These are phyloP conservation scores for Pythium graminicola DNA, from an alignment of 352 stramenopile genomes.

Conservation along the genomic window DNA sequence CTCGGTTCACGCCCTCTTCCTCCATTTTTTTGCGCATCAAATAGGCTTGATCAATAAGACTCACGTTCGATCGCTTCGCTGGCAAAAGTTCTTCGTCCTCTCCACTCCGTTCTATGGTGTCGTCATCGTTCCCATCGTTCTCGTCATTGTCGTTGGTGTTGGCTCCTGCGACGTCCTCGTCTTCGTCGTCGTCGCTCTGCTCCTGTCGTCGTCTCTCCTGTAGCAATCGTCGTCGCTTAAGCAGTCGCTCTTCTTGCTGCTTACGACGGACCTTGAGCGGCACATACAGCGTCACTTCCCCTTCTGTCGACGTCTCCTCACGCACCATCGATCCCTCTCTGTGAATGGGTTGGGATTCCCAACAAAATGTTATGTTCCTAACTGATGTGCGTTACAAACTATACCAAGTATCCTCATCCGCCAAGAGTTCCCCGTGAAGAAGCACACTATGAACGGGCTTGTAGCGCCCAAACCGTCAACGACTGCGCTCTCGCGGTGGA, in stretches of 20 bases:
- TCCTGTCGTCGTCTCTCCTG: constrained; percentile 50
- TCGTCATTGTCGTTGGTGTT: constrained; percentile 1
- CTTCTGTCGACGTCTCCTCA: background rate
- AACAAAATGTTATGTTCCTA: no score
- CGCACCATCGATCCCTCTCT: background rate
- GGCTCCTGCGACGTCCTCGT: constrained; percentile 2
- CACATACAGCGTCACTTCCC: constrained; percentile 68
- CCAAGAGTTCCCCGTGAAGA: no score
- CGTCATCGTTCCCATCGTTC: constrained; percentile 4
- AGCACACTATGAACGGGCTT: constrained; percentile 36
- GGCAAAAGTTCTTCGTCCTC: constrained; percentile 9
- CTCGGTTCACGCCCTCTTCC: constrained; percentile 68
- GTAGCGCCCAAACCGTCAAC: constrained; percentile 25
- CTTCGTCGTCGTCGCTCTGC: constrained; percentile 16
- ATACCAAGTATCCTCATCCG: background rate
- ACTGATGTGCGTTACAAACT: background rate
- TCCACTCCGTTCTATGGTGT: background rate
- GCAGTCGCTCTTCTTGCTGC: constrained; percentile 58
- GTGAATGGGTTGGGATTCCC: background rate
- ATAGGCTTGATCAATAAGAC: constrained; percentile 77
- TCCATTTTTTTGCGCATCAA: constrained; percentile 77
- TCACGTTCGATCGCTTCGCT: constrained; percentile 52
- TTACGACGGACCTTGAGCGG: constrained; percentile 69
- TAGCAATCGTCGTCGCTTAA: constrained; percentile 40
- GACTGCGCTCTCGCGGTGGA: constrained; percentile 39